Evolutionary conservation across 1,284 basidiomycete species (phyloP).

Genomic region (Sphagnurus paluster): DNA sequence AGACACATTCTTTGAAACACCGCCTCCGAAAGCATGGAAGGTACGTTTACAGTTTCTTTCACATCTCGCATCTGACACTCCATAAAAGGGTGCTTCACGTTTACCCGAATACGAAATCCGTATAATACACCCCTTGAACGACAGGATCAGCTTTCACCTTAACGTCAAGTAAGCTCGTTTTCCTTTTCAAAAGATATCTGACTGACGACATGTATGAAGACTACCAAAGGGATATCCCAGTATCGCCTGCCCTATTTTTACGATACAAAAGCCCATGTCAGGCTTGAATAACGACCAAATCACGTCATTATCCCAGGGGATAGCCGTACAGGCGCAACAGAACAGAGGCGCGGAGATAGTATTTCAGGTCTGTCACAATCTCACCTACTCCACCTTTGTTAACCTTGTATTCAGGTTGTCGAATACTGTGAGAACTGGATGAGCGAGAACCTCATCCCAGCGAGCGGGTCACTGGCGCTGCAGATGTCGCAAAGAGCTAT

Average conservation of each 20-base stretch:
- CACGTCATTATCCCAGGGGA: slow-evolving; percentile 50
- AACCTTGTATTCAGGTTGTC: slow-evolving; percentile 49
- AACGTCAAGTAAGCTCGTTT: slow-evolving; percentile 58
- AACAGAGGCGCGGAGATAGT: slow-evolving; percentile 70
- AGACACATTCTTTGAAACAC: slow-evolving; percentile 68
- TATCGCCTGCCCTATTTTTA: slow-evolving; percentile 65
- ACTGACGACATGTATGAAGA: slow-evolving; percentile 34
- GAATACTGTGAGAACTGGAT: slow-evolving; percentile 74
- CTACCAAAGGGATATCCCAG: slow-evolving; percentile 78
- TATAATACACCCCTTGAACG: slow-evolving; percentile 58
- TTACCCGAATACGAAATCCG: slow-evolving; percentile 74
- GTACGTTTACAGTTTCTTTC: slow-evolving; percentile 36
- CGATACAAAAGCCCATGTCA: slow-evolving; percentile 61
- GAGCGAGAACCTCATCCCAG: slow-evolving; percentile 51
- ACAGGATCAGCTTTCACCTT: slow-evolving; percentile 62
- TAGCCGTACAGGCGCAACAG: slow-evolving; percentile 63
- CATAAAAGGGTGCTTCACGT: slow-evolving; percentile 57
- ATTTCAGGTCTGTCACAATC: slow-evolving; percentile 52
- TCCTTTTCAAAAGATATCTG: background rate
- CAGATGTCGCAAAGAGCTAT: slow-evolving; percentile 72
- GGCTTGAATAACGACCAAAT: slow-evolving; percentile 58
- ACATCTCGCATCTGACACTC: slow-evolving; percentile 9
- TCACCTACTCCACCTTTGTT: slow-evolving; percentile 5
- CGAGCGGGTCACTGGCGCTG: slow-evolving; percentile 65
- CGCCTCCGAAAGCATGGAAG: slow-evolving; percentile 81